Evolutionary conservation across 306 rosid genomes (phyloP).

Genomic region (Cucurbita pepo): DNA sequence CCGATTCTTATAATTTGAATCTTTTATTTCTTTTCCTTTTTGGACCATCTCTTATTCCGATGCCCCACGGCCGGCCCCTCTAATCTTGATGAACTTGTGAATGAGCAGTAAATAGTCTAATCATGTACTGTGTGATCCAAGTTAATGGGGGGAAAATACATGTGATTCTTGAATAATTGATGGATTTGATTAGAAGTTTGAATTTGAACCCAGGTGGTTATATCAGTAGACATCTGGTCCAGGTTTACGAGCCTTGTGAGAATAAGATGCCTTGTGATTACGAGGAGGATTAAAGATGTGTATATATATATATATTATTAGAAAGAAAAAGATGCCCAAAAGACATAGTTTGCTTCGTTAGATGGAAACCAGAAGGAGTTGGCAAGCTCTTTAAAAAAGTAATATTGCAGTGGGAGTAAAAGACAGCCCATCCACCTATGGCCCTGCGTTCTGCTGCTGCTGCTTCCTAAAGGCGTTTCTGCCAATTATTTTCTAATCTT

Average conservation of each 20-base stretch:
- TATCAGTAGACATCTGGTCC: background rate
- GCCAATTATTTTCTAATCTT: slow-evolving; percentile 6
- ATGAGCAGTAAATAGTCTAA: background rate
- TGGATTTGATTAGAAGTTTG: background rate
- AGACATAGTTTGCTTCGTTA: slow-evolving; percentile 43
- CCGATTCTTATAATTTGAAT: background rate
- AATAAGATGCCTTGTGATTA: slow-evolving; percentile 15
- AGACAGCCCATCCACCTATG: slow-evolving; percentile 32
- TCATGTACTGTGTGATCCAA: background rate
- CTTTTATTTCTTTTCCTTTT: background rate
- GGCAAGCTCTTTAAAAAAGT: slow-evolving; percentile 31
- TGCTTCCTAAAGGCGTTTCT: slow-evolving; percentile 13
- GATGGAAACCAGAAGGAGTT: slow-evolving; percentile 58
- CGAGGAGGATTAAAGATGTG: slow-evolving; percentile 6
- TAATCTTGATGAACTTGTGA: background rate
- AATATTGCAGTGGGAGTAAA: slow-evolving; percentile 9
- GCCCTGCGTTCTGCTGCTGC: slow-evolving; percentile 18
- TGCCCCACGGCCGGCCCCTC: background rate
- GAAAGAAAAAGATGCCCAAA: slow-evolving; percentile 17
- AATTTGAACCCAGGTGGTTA: background rate
- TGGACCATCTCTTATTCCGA: slow-evolving; percentile 4
- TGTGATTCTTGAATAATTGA: background rate
- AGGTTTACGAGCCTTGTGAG: background rate
- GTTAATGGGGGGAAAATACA: background rate
- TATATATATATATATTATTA: no score